These are phyloP conservation scores for Annulohypoxylon moriforme DNA, from an alignment of 495 filamentous ascomycete species.

Conservation along the genomic window DNA sequence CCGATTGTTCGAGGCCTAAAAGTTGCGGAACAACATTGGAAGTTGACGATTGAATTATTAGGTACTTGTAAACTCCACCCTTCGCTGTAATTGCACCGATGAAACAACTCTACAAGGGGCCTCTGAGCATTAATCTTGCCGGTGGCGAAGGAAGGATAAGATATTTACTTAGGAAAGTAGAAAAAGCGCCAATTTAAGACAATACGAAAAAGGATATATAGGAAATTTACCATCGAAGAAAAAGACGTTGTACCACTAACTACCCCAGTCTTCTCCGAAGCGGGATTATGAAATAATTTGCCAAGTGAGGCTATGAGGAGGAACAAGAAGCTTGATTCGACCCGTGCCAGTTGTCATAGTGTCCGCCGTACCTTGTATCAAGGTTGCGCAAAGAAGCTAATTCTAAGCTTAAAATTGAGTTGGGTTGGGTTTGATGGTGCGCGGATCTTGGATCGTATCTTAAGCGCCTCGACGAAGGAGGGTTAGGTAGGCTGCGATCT, in stretches of 20 bases:
- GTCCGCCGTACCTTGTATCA: neutral
- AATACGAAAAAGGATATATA: neutral
- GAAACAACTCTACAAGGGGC: neutral
- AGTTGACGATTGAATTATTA: no score
- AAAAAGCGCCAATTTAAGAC: slow-evolving; percentile 6
- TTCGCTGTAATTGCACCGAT: neutral
- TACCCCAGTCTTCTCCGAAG: slow-evolving; percentile 26
- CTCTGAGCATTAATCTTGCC: neutral
- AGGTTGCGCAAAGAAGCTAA: neutral
- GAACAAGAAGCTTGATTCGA: slow-evolving; percentile 27
- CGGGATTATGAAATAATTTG: neutral
- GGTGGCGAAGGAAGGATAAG: slow-evolving; percentile 1
- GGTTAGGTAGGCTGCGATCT: neutral
- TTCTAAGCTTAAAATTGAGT: neutral
- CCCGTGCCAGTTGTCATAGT: neutral
- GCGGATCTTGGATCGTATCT: neutral
- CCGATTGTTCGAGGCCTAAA: neutral
- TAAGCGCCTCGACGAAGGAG: neutral
- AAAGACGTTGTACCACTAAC: slow-evolving; percentile 18
- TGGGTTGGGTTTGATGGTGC: neutral
- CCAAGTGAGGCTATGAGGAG: slow-evolving; percentile 19
- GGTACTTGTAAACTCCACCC: neutral
- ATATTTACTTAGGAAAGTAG: slow-evolving; percentile 14
- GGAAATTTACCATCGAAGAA: neutral
- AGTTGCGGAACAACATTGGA: neutral